Evolutionary conservation across 495 filamentous ascomycete genomes (phyloP), one percentile per base, ranked within the genome.

Genomic region (Aspergillus homomorphus): DNA sequence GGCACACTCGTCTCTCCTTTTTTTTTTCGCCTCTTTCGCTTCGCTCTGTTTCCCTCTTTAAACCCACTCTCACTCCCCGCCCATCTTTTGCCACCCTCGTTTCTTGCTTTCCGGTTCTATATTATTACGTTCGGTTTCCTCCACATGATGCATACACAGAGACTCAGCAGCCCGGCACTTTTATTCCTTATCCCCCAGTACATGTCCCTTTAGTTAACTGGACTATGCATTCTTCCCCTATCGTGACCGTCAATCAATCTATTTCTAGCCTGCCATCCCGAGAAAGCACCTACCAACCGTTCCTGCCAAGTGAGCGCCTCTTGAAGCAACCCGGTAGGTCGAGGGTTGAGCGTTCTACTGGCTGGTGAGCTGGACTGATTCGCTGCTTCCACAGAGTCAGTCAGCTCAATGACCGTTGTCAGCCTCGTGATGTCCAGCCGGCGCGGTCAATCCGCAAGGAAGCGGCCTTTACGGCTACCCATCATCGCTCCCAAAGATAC

Each of bases 401-500:
- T 20, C 22, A 16, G 16, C 42, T 53, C 61, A 58, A 77, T 77
- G 74, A 72, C 73, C 20, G 62, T 66, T 53, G 64, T 68, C n/a
- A 73, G 67, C 52, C 45, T 73, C 51, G 69, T 72, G 20, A 77
- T 74, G 66, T 68, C 73, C 57, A 69, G 62, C 57, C 66, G 70
- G 45, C 67, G 68, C 61, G 67, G 64, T 53, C 67, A 69, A 57
- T 58, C 62, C 49, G 70, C 74, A 12, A 68, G 64, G 41, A 77
- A 76, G 58, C 73, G 62, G 19, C 66, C 75, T 12, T 50, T 75
- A 19, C 70, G 70, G 52, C 59, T 82, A 26, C 76, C 76, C 53
- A 71, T 75, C 42, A 80, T 82, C 62, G 80, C 79, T 24, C 80
- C 80, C 28, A 80, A 79, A 61, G 72, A 77, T 51, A 33, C 68